Evolutionary conservation across 495 filamentous ascomycete genomes (phyloP), one percentile per base, ranked within the genome.

Genomic region (Penicillium goetzii): DNA sequence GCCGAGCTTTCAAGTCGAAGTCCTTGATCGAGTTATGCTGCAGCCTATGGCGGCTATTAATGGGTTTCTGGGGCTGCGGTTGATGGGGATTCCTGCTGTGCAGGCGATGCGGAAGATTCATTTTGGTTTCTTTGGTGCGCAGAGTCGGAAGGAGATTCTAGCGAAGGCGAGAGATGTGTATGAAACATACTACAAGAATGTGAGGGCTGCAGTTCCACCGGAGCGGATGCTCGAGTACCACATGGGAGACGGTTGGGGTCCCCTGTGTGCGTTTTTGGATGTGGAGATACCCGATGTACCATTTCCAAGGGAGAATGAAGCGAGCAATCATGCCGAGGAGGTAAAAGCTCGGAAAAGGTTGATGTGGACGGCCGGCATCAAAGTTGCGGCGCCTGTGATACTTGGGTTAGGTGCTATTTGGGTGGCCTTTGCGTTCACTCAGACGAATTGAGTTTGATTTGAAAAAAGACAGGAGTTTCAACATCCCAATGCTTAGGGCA

Each of bases 21-120:
- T 60, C 34, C 45, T 60, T 2, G 40, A 60, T 33, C 58, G 58
- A 1, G 58, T 60, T 21, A 51, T 60, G 58, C 0, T 51, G 0
- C 58, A 60, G 34, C 58, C 58, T 9, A 60, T 60, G 58, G 58
- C 58, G 9, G 21, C 58, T 36, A 60, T 60, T 3, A 60, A 60
- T 26, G 58, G 45, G 19, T 60, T 60, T 30, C 12, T 60, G 17
- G 58, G 30, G 7, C 30, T 60, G n/a, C 12, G 51, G 40, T 26
- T 51, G 3, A 60, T 52, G 58, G 58, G 58, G 0, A 60, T 59
- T 4, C 57, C 57, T 19, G 57, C 57, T 10, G 57, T 59, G 28
- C 57, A 59, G 45, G 57, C 57, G n/a, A 59, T 59, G 57, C 28
- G 57, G 19, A 59, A 59, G 45, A 59, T 51, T n/a, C 57, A 59